A percentile compares a stretch with the other conserved stretches of the same genome.
phyloP scores from a whole-genome alignment of 2,329 filamentous ascomycete species.

The Stachybotrys chlorohalonatus region DNA sequence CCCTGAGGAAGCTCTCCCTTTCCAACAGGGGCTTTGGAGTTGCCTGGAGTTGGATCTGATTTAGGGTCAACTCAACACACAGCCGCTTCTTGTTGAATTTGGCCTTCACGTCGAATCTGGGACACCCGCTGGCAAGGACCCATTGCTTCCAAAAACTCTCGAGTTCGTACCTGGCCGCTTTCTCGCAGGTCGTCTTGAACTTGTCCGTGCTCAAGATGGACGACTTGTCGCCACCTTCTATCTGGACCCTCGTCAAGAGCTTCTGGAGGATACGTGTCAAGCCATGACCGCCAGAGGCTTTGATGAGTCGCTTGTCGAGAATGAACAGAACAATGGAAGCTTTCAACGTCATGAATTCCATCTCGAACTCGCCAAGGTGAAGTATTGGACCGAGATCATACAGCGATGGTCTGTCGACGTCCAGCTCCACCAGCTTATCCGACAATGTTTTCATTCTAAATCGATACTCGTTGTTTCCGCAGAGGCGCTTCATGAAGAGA shows the following conservation, averaged over 20 bases:
- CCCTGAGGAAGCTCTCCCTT: conserved; percentile 70
- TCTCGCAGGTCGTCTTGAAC: conserved; percentile 80
- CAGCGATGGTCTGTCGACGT: conserved; percentile 74
- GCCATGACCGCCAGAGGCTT: conserved; percentile 72
- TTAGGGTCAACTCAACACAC: conserved; percentile 84
- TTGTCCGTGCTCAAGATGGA: conserved; percentile 65
- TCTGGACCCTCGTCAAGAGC: conserved; percentile 78
- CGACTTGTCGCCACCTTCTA: conserved; percentile 48
- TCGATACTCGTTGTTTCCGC: conserved; percentile 89
- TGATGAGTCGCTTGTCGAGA: conserved; percentile 81
- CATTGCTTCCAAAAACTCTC: conserved; percentile 93
- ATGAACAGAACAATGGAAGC: conserved; percentile 88
- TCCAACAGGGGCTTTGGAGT: conserved; percentile 42
- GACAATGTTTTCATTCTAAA: conserved; percentile 81
- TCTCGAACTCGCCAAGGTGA: conserved; percentile 73
- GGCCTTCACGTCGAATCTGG: conserved; percentile 76
- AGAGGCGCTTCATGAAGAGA: conserved; percentile 80
- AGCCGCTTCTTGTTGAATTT: conserved; percentile 97
- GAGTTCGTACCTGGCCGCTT: conserved; percentile 75
- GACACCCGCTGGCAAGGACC: conserved; percentile 82
- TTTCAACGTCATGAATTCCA: conserved; percentile 86
- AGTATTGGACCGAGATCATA: conserved; percentile 70
- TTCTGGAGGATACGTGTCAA: conserved; percentile 79
- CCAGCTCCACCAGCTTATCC: conserved; percentile 72
- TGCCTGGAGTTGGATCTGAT: conserved; percentile 56